These are phyloP conservation scores for Ramichloridium luteum DNA, from an alignment of 2,329 filamentous ascomycete species.

Conservation along the genomic window DNA sequence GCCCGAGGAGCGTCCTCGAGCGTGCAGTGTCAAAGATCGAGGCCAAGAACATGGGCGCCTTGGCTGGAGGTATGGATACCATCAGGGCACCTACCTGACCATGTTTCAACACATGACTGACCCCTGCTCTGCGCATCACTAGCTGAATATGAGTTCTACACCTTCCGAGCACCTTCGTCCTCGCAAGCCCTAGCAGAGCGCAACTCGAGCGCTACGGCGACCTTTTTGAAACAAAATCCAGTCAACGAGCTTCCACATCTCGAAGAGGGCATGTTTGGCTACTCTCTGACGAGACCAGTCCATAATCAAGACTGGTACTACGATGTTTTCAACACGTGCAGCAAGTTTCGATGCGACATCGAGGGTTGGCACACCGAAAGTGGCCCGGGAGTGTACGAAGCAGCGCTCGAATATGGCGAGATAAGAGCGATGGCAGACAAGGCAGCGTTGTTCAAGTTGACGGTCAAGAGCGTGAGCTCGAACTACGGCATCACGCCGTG, in stretches of 20 bases:
- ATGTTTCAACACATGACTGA: conserved; percentile 10
- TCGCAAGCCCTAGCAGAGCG: conserved; percentile 38
- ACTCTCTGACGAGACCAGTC: conserved; percentile 73
- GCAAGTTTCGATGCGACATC: conserved; percentile 64
- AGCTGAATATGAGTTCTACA: conserved; percentile 95
- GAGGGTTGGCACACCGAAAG: conserved; percentile 96
- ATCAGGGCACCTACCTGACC: background rate
- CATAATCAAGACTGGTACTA: conserved; percentile 93
- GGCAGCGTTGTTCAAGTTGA: conserved; percentile 86
- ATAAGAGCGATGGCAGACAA: conserved; percentile 83
- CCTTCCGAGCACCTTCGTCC: conserved; percentile 57
- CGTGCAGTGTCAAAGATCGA: conserved; percentile 55
- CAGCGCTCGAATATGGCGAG: conserved; percentile 82
- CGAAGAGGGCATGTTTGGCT: conserved; percentile 93
- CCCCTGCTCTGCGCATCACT: conserved; percentile 8
- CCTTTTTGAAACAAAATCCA: conserved; percentile 62
- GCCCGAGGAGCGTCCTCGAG: conserved; percentile 64
- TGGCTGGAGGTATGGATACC: conserved; percentile 61
- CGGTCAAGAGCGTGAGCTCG: conserved; percentile 76
- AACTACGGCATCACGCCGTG: conserved; percentile 87
- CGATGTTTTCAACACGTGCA: conserved; percentile 68
- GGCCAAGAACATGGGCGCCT: conserved; percentile 60
- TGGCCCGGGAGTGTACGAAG: conserved; percentile 89
- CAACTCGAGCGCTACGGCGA: conserved; percentile 57
- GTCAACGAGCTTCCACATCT: conserved; percentile 62